Evolutionary conservation across 73 alveolate species (phyloP).

Genomic region (Breviolum minutum): DNA sequence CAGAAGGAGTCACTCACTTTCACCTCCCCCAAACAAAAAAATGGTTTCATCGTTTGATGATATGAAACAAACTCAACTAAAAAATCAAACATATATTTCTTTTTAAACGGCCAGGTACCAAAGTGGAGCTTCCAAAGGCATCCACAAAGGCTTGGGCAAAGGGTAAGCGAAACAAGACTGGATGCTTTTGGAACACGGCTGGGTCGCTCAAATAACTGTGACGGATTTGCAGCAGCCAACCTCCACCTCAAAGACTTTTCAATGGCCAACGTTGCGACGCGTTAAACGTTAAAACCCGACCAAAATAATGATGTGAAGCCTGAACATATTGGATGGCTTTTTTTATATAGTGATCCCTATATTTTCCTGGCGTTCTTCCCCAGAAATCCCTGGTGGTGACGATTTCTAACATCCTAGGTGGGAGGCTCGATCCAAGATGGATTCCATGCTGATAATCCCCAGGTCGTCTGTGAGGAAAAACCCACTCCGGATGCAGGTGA

Average conservation of each 20-base stretch:
- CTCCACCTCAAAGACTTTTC: not conserved
- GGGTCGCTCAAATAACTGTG: constrained; percentile 70
- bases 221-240: constrained; percentile 69
- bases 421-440: too few species aligned
- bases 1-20: not conserved
- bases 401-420: too few species aligned
- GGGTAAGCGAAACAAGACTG: constrained; percentile 21
- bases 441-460: too few species aligned
- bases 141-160: constrained; percentile 43
- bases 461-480: too few species aligned
- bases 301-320: too few species aligned
- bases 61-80: not conserved
- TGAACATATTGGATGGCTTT: too few species aligned
- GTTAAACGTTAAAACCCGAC: not conserved
- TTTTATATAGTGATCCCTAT: not conserved
- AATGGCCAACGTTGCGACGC: not conserved
- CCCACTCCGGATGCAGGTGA: too few species aligned
- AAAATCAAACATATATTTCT: not conserved
- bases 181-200: constrained; percentile 29
- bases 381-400: too few species aligned
- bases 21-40: not conserved
- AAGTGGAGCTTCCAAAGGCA: constrained; percentile 64
- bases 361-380: not conserved
- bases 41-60: not conserved
- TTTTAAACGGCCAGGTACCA: constrained; percentile 12